Evolutionary conservation across 2,329 filamentous ascomycete species (phyloP), one percentile per base, ranked within the genome.

Genomic region (Curvularia sp.): DNA sequence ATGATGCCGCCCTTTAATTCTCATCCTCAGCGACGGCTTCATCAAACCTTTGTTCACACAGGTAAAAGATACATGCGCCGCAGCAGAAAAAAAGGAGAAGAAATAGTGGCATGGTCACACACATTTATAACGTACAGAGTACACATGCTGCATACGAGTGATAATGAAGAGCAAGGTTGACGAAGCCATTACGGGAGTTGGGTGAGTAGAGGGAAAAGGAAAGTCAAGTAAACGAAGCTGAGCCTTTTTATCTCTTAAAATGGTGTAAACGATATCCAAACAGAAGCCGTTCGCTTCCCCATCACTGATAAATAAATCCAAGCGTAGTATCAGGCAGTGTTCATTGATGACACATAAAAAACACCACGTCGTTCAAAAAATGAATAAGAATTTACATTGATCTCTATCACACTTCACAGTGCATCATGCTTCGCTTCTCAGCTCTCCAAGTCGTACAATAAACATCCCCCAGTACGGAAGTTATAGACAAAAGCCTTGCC

Each of bases 401-500:
- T 21, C 12, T 8, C 18, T 47, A 47, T 21, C 21, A n/a, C 41
- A 6, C 41, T 43, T 25, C 4, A 6, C 27, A 43, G 9, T 27
- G 12, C 25, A 43, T 43, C 7, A 25, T 13, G 12, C 12, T 15
- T n/a, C 3, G 7, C n/a, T 43, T 25, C 23, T 73, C 57, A 77
- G 46, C 57, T 70, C 50, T 75, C 82, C 60, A 97, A 78, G 77
- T 97, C 93, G 76, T 97, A 97, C 73, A 94, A 92, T 49, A 97
- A 84, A 74, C 91, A 93, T 57, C 85, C 89, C 0, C 90, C 91
- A 9, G 92, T 96, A 59, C 93, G 83, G 69, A 96, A 97, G 70
- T 97, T 97, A 78, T 96, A 97, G 51, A 97, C 85, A 78, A 96
- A 96, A 10, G 91, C 90, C 74, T 93, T 91, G 46, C 86, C 84